A percentile compares a stretch with the other conserved stretches of the same genome.
Conservation (phyloP, 331 rosid species). For the Ulmus americana region DNA sequence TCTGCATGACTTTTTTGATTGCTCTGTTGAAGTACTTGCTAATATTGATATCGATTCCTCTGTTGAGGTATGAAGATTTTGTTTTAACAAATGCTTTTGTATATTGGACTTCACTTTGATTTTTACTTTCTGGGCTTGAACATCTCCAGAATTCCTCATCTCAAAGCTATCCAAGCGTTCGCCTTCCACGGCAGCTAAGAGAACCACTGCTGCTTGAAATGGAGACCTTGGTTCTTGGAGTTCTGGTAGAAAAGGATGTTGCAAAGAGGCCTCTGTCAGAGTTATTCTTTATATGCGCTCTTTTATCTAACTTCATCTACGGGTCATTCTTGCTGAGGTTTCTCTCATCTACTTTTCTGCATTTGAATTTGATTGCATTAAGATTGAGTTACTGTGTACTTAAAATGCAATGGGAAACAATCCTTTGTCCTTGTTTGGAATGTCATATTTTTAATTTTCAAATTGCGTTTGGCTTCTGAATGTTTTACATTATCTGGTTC, state of each 20-base stretch:
- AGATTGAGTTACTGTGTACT: no score
- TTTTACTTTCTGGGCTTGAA: conserved; percentile 10
- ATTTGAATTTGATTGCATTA: background rate
- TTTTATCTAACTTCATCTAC: conserved; percentile 58
- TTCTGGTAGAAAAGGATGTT: conserved; percentile 46
- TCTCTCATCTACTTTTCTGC: conserved; percentile 23
- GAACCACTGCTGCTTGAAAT: conserved; percentile 64
- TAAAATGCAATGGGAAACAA: background rate
- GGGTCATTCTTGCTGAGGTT: conserved; percentile 57
- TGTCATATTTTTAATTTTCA: conserved; percentile 14
- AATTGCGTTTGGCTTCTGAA: conserved; percentile 11
- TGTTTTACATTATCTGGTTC: conserved; percentile 2
- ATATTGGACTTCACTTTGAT: conserved; percentile 10
- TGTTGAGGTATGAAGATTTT: conserved; percentile 49
- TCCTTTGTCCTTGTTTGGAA: conserved; percentile 3
- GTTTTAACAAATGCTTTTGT: conserved; percentile 15
- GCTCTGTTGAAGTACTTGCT: conserved; percentile 69
- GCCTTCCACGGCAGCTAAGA: conserved; percentile 59
- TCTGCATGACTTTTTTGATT: conserved; percentile 51
- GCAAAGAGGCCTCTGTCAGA: conserved; percentile 42
- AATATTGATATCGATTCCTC: conserved; percentile 41
- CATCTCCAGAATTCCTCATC: conserved; percentile 40
- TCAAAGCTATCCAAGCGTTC: conserved; percentile 36
- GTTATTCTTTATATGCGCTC: conserved; percentile 58
- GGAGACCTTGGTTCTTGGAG: conserved; percentile 60